phyloP scores from a whole-genome alignment of 345 rosid genomes.

The Toxicodendron radicans region DNA sequence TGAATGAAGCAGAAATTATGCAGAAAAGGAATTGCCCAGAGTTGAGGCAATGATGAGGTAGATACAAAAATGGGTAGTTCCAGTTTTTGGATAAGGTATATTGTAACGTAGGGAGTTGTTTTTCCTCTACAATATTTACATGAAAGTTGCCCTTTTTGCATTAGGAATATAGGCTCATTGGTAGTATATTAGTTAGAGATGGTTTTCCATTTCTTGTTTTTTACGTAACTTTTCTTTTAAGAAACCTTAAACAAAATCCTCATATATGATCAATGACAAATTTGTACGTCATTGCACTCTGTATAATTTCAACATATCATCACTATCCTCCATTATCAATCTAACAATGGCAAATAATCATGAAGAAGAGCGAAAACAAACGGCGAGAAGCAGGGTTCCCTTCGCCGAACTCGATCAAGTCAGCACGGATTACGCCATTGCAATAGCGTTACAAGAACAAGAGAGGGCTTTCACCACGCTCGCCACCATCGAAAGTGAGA shows the following conservation, averaged over 20 bases:
- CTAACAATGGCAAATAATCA: constrained; percentile 16
- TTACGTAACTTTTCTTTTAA: constrained; percentile 35
- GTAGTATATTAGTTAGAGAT: background rate
- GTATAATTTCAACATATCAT: background rate
- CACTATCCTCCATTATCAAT: background rate
- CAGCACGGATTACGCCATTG: constrained; percentile 38
- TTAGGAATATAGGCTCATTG: constrained; percentile 24
- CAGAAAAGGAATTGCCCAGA: background rate
- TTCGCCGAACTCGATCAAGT: constrained; percentile 31
- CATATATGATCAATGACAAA: background rate
- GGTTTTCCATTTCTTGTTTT: constrained; percentile 29
- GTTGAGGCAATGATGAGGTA: background rate
- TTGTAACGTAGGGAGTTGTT: background rate
- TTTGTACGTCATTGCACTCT: background rate
- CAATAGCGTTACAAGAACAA: constrained; percentile 40
- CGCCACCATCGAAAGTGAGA: constrained; percentile 42
- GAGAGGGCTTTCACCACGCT: constrained; percentile 25
- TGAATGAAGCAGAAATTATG: background rate
- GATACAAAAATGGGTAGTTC: background rate
- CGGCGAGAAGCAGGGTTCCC: constrained; percentile 27
- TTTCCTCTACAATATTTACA: constrained; percentile 22
- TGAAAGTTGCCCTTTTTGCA: constrained; percentile 9
- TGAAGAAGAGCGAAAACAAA: constrained; percentile 31
- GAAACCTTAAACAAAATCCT: constrained; percentile 16
- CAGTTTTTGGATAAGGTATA: constrained; percentile 4